Base-by-base conservation (phyloP, 352 stramenopile genomes). In the Globisporangium carolinianum region DNA sequence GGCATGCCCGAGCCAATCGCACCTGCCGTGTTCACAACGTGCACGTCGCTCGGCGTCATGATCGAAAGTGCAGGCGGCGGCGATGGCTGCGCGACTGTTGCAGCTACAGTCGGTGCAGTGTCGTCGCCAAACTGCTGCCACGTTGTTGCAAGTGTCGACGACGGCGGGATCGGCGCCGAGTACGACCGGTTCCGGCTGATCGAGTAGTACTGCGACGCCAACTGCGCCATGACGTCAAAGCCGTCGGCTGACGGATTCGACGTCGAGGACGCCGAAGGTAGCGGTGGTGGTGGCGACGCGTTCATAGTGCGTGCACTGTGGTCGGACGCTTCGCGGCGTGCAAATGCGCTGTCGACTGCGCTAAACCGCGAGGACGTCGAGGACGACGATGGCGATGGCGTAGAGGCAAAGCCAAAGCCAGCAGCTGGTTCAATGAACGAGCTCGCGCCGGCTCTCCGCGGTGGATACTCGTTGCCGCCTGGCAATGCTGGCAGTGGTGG, bases 151-250 rank as follows among this genome's bases (percentile, higher is more conserved):
- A 86, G 67, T 14, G 39, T 12, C 17, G 70, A 68, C n/a, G 81
- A 72, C 24, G 81, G 78, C 35, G 82, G 74, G 35, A 91, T 86
- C 15, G 77, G 81, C 24, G 79, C 81, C 56, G 79, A 91, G 52
- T 74, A 81, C 55, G 79, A 88, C 38, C 81, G 82, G 64, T 83
- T 89, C 53, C 77, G 77, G 46, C 75, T 84, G 51, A 77, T 66
- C 37, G 72, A 72, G 67, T 91, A 92, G 52, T 92, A 92, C 65
- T 91, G 81, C 42, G 78, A 91, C 42, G 83, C 83, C 39, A 92
- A 59, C 63, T 92, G 83, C 49, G 83, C 79, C 80, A 92, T 90
- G 38, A 92, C 78, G 60, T 92, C 83, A 64, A 91, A 79, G 58
- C 84, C 78, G 32, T 69, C 61, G 18, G 42, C 57, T 48, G 61